phyloP scores from a whole-genome alignment of 2,329 filamentous ascomycete genomes.

The Akanthomyces lecanii region DNA sequence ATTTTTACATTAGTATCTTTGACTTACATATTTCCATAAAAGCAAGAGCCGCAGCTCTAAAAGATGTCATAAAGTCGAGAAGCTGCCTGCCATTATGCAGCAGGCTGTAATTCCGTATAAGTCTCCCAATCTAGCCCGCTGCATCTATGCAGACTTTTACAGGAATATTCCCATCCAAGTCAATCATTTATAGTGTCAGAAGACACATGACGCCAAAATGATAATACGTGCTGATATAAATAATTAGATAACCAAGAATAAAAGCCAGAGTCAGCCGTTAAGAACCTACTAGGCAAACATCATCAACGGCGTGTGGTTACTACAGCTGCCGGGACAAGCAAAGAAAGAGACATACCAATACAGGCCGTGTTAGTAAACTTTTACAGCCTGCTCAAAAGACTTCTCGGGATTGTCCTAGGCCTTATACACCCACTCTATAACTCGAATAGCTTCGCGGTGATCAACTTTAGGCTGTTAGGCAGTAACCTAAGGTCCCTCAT shows the following conservation, averaged over 20 bases:
- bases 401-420: not conserved
- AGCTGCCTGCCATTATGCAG: not conserved
- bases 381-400: not conserved
- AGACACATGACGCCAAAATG: slow-evolving; percentile 10
- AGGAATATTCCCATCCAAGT: not conserved
- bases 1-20: not conserved
- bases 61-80: slow-evolving; percentile 6
- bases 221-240: not conserved
- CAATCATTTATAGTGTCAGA: not conserved
- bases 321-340: slow-evolving; percentile 2
- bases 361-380: not conserved
- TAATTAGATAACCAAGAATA: not conserved
- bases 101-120: not conserved
- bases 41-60: not conserved
- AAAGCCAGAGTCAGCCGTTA: too few species aligned
- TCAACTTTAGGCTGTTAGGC: not conserved
- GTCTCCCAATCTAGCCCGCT: not conserved
- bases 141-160: not conserved
- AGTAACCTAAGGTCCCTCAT: not conserved
- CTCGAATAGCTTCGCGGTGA: slow-evolving; percentile 10
- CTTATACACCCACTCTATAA: slow-evolving; percentile 6
- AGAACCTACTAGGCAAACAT: slow-evolving; percentile 6
- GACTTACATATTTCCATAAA: slow-evolving; percentile 3
- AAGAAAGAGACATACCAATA: slow-evolving; percentile 13
- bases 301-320: not conserved